Evolutionary conservation across 495 filamentous ascomycete genomes (phyloP).

Genomic region (Penicillium verhagenii): DNA sequence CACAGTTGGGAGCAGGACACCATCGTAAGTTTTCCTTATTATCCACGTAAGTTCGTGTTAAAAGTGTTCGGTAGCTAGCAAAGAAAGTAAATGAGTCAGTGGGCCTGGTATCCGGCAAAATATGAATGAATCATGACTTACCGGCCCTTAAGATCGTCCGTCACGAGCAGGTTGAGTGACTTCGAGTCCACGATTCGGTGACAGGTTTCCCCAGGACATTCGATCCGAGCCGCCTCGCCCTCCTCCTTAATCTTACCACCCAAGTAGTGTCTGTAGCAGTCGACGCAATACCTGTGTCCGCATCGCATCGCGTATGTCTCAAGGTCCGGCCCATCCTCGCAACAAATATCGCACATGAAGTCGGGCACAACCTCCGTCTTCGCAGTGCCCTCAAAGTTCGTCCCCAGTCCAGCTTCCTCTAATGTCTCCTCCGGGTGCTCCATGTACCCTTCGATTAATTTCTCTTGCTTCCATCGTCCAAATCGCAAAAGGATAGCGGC

Average conservation of each 20-base stretch:
- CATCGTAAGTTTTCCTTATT: conserved; percentile 93
- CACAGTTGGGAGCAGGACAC: conserved; percentile 96
- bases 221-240: conserved; percentile 90
- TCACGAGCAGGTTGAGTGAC: conserved; percentile 80
- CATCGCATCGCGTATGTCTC: conserved; percentile 94
- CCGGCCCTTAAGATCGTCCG: conserved; percentile 67
- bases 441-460: conserved; percentile 93
- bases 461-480: conserved; percentile 93
- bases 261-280: conserved; percentile 91
- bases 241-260: conserved; percentile 90
- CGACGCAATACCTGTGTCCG: conserved; percentile 90
- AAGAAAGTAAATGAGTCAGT: conserved; percentile 17
- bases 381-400: conserved; percentile 58
- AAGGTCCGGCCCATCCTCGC: conserved; percentile 78
- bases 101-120: neutral
- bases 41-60: conserved; percentile 94
- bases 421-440: conserved; percentile 72
- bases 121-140: conserved; percentile 22
- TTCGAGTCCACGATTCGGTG: conserved; percentile 88
- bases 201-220: conserved; percentile 86
- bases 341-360: conserved; percentile 95
- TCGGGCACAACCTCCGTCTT: conserved; percentile 67
- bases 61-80: conserved; percentile 73
- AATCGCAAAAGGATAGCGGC: conserved; percentile 85
- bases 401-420: conserved; percentile 82